Base-by-base conservation (phyloP, 805 yeast species). In the Ogataea kodamae region DNA sequence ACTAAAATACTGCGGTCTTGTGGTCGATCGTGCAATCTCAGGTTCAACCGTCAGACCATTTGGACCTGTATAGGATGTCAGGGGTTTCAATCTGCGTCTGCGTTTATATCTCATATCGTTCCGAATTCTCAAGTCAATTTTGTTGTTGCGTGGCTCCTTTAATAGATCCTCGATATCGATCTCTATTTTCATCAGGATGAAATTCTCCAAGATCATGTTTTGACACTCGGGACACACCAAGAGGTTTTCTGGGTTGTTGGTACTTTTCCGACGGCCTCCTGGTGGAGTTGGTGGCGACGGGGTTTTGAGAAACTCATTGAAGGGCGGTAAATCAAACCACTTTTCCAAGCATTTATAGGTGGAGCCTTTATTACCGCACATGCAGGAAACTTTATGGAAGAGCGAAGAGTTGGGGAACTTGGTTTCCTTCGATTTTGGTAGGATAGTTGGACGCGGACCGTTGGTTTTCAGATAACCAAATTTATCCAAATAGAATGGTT, bases 321-420 rank as follows among this genome's bases (percentile, higher is more conserved):
- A 57, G 4, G 66, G 66, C 0, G 65, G 64, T 11, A 61, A 42
- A 10, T 51, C 58, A 46, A 57, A 59, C 66, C 66, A 61, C 36
- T 53, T 58, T 3, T 59, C 46, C 14, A 61, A 38, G 8, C 53
- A 37, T 35, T 56, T 57, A 34, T 40, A 51, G 5, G 45, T 33
- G 6, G 49, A 49, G 6, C 52, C 49, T 24, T 48, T 52, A 25
- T 52, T 48, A 10, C 55, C 55, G 30, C 53, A 49, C 35, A 46
- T 45, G 23, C 39, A 30, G 16, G 54, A 39, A 11, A 49, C 41
- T 23, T 49, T 51, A 33, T 55, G 57, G 18, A 56, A 52, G 3
- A 57, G 15, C 5, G 62, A 56, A 1, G 55, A 39, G 25, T 48
- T 49, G 4, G 62, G 61, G 26, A 57, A 57, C 34, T 49, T 55